Evolutionary conservation across 768 basidiomycete species (phyloP).

Genomic region (Termitomyces sp.): DNA sequence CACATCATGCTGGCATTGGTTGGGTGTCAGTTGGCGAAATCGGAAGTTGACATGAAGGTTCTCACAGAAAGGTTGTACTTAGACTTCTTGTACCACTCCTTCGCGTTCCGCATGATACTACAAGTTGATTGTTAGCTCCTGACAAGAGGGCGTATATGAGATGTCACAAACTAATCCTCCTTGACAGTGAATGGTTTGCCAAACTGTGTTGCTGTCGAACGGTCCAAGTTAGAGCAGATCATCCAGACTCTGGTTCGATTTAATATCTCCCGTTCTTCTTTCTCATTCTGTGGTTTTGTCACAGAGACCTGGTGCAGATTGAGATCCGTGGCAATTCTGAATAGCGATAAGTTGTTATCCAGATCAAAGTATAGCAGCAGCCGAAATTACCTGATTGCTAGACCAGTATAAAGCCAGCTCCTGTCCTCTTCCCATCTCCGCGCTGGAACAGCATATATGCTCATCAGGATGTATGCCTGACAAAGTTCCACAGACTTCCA

Average conservation of each 20-base stretch:
- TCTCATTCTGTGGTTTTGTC: conserved; percentile 65
- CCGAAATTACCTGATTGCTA: conserved; percentile 64
- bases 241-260: conserved; percentile 89
- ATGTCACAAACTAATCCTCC: conserved; percentile 64
- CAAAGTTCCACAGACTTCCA: conserved; percentile 86
- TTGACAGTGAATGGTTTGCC: conserved; percentile 88
- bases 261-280: conserved; percentile 76
- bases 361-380: conserved; percentile 4
- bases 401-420: conserved; percentile 85
- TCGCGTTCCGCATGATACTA: conserved; percentile 66
- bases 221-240: conserved; percentile 86
- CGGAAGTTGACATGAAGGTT: not conserved
- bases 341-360: not conserved
- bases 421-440: conserved; percentile 87
- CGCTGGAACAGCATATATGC: conserved; percentile 76
- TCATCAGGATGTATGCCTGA: conserved; percentile 90
- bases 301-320: conserved; percentile 73
- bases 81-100: conserved; percentile 74
- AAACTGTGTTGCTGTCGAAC: conserved; percentile 84
- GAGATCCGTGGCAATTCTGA: conserved; percentile 82
- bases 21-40: not conserved
- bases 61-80: conserved; percentile 56
- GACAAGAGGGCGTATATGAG: not conserved
- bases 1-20: conserved; percentile 55
- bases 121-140: not conserved